Evolutionary conservation across 495 filamentous ascomycete genomes (phyloP).

Genomic region (Cladorrhinum samala): DNA sequence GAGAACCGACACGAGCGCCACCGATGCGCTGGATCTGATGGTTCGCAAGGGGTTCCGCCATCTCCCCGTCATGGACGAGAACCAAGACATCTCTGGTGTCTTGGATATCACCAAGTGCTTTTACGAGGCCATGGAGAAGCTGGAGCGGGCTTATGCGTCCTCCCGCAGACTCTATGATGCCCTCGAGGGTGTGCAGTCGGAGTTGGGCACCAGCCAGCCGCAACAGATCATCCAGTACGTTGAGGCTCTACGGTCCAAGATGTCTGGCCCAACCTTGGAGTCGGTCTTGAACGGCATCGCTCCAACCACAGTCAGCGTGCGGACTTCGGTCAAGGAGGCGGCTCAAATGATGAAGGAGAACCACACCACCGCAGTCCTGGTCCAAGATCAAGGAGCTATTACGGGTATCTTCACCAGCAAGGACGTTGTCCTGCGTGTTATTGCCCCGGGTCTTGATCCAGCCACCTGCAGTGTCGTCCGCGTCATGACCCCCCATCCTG

Average conservation of each 20-base stretch:
- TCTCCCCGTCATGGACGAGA: constrained; percentile 98
- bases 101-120: constrained; percentile 99
- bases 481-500: constrained; percentile 98
- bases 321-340: constrained; percentile 93
- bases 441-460: constrained; percentile 92
- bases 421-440: constrained; percentile 96
- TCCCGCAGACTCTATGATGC: constrained; percentile 96
- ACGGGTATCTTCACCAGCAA: constrained; percentile 99
- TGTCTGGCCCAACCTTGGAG: constrained; percentile 96
- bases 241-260: constrained; percentile 87
- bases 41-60: constrained; percentile 96
- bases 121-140: constrained; percentile 99
- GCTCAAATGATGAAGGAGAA: constrained; percentile 95
- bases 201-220: constrained; percentile 90
- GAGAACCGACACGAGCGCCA: constrained; percentile 94
- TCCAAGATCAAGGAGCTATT: constrained; percentile 94
- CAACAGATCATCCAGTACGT: constrained; percentile 99
- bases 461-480: constrained; percentile 93
- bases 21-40: constrained; percentile 95
- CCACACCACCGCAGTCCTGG: constrained; percentile 91
- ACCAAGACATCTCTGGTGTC: constrained; percentile 97
- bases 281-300: constrained; percentile 87
- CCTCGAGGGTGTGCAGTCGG: constrained; percentile 96
- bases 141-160: constrained; percentile 93
- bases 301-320: constrained; percentile 88